Conservation (phyloP, 352 stramenopile genomes). For the Phytophthora boehmeriae region DNA sequence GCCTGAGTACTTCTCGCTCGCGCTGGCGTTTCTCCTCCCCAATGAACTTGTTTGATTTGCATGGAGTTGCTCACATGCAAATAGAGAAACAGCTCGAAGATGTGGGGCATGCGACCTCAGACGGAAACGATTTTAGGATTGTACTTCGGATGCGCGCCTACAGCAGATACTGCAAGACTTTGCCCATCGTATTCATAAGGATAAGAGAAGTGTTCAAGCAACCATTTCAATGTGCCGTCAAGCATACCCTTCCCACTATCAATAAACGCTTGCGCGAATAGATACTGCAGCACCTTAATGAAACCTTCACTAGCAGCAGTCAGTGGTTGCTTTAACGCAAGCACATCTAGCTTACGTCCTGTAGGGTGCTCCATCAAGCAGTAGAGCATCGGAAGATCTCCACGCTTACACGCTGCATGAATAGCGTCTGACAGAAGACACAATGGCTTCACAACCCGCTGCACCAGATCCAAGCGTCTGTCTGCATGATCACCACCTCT, state of each 20-base stretch:
- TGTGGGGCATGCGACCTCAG: background rate
- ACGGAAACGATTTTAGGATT: background rate
- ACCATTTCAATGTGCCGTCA: background rate
- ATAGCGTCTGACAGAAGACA: background rate
- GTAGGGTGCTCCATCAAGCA: constrained; percentile 12
- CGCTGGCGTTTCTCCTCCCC: no score
- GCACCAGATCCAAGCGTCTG: constrained; percentile 16
- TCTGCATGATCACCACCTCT: background rate
- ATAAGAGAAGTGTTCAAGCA: constrained; percentile 2
- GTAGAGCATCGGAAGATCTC: background rate
- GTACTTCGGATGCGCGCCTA: background rate
- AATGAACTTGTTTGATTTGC: no score
- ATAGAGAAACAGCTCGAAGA: background rate
- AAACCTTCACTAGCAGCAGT: background rate
- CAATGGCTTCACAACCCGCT: constrained; percentile 11
- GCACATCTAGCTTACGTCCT: no score
- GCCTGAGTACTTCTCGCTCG: no score
- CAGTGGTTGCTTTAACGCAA: no score
- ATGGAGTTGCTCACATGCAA: background rate
- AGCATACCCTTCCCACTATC: background rate
- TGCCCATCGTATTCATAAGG: no score
- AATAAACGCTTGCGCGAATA: background rate
- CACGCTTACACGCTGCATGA: constrained; percentile 2
- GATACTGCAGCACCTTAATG: constrained; percentile 6
- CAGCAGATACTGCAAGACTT: no score